A percentile compares a stretch with the other conserved stretches of the same genome.
Evolutionary conservation across 176 grass and related monocot genomes (phyloP).

Genomic region (Rhynchospora pubera): DNA sequence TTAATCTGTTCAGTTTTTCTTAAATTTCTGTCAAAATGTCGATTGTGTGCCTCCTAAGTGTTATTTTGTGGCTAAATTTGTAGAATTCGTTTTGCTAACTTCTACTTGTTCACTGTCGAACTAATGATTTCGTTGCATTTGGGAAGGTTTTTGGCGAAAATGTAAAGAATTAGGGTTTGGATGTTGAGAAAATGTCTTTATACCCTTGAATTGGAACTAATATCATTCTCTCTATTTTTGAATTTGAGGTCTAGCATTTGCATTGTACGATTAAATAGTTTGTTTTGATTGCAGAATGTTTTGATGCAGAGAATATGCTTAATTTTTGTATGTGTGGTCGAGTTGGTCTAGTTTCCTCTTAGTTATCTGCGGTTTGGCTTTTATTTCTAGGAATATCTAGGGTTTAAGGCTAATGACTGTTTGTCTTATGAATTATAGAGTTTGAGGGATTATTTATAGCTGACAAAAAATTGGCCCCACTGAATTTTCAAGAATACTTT

Average conservation of each 20-base stretch:
- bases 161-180: too few relatives aligned
- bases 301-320: too few relatives aligned
- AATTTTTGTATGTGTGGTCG: too few relatives aligned
- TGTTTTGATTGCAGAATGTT: too few relatives aligned
- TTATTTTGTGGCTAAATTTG: not conserved
- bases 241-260: too few relatives aligned
- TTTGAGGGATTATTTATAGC: not conserved
- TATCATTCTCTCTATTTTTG: too few relatives aligned
- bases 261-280: too few relatives aligned
- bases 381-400: not conserved
- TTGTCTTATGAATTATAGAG: not conserved
- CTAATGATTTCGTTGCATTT: not conserved
- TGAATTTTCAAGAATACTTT: too few relatives aligned
- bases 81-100: not conserved
- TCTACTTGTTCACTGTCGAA: not conserved
- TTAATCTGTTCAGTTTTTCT: not conserved
- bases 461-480: not conserved
- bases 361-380: not conserved
- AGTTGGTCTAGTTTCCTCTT: not conserved
- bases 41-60: not conserved
- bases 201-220: too few relatives aligned
- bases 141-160: too few relatives aligned
- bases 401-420: not conserved
- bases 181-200: not conserved
- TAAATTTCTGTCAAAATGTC: not conserved